These are phyloP conservation scores for Leccinum pallidistipes DNA, from an alignment of 1,284 basidiomycete genomes.

Conservation along the genomic window DNA sequence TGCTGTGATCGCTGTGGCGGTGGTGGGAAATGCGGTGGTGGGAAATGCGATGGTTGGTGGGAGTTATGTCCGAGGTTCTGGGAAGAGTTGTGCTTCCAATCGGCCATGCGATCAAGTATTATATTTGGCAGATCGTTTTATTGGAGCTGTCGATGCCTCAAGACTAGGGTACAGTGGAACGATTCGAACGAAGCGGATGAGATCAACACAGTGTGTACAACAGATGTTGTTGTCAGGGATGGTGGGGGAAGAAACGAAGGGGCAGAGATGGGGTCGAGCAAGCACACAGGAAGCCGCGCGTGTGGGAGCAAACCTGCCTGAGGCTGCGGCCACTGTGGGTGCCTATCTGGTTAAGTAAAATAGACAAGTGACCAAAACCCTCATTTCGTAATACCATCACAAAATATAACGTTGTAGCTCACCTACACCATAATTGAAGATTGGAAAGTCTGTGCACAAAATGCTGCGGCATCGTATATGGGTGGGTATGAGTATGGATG, in stretches of 20 bases:
- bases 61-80: slow-evolving; percentile 45
- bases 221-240: slow-evolving; percentile 8
- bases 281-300: slow-evolving; percentile 36
- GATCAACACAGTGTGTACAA: slow-evolving; percentile 16
- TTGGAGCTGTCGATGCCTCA: slow-evolving; percentile 22
- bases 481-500: background rate
- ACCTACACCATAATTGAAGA: background rate
- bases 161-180: slow-evolving; percentile 15
- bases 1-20: slow-evolving; percentile 40
- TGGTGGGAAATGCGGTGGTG: slow-evolving; percentile 39
- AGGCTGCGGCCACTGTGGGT: background rate
- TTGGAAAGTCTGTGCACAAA: background rate
- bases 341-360: background rate
- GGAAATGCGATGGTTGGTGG: slow-evolving; percentile 38
- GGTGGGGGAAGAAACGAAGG: slow-evolving; percentile 21
- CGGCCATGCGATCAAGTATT: slow-evolving; percentile 50
- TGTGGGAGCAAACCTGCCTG: slow-evolving; percentile 32
- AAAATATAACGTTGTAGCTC: background rate
- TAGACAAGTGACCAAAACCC: background rate
- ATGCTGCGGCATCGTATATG: background rate
- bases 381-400: background rate
- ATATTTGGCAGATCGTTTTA: slow-evolving; percentile 20
- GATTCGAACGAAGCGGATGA: slow-evolving; percentile 18
- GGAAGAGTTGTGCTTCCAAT: slow-evolving; percentile 46
- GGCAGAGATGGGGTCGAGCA: slow-evolving; percentile 17